phyloP scores from a whole-genome alignment of 768 basidiomycete genomes.

The Amanita exitialis region DNA sequence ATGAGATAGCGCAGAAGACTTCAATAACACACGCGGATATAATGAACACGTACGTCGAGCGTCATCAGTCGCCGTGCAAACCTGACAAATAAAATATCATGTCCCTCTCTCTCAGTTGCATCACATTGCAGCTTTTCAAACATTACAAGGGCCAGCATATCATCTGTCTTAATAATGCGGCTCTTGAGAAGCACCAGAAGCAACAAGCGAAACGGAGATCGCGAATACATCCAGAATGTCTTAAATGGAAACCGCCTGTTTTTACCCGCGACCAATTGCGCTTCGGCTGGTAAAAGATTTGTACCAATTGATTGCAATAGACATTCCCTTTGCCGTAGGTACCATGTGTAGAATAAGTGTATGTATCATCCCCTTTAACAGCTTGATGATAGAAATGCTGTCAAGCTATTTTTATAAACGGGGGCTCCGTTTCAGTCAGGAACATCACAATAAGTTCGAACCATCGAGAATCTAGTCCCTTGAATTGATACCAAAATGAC shows the following conservation, averaged over 20 bases:
- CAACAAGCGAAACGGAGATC: slow-evolving; percentile 67
- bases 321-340: background rate
- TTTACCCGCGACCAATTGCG: slow-evolving; percentile 86
- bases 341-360: background rate
- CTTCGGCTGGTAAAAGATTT: slow-evolving; percentile 46
- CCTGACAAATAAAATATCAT: slow-evolving; percentile 5
- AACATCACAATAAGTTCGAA: background rate
- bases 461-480: background rate
- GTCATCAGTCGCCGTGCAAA: slow-evolving; percentile 4
- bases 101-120: slow-evolving; percentile 51
- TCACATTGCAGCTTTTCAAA: slow-evolving; percentile 89
- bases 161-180: slow-evolving; percentile 83
- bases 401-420: background rate
- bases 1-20: slow-evolving; percentile 95
- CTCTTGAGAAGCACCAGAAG: slow-evolving; percentile 87
- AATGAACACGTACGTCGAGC: slow-evolving; percentile 82
- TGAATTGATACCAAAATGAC: background rate
- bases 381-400: background rate
- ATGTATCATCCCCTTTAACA: background rate
- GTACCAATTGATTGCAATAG: background rate
- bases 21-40: slow-evolving; percentile 93
- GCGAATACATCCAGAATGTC: slow-evolving; percentile 66
- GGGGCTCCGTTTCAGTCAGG: slow-evolving; percentile 1
- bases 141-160: slow-evolving; percentile 94
- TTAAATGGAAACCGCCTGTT: slow-evolving; percentile 93